These are phyloP conservation scores for Phytophthora kernoviae DNA, from an alignment of 352 stramenopile species.

Conservation along the genomic window DNA sequence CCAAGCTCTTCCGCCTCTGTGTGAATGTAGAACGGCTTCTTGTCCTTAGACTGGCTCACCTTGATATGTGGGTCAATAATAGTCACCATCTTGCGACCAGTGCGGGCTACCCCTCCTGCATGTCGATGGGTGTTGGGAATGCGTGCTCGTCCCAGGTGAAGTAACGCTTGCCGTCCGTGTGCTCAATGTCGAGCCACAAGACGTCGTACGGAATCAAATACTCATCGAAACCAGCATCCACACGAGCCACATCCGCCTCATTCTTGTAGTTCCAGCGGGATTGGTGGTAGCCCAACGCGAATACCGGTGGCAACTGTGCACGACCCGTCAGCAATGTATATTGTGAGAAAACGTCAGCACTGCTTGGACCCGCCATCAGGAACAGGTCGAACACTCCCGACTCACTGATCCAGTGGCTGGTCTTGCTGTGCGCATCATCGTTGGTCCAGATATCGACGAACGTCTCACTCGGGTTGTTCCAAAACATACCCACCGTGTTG, in stretches of 20 bases:
- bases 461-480: constrained; percentile 99
- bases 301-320: constrained; percentile 94
- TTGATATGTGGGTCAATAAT: constrained; percentile 99
- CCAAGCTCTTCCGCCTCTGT: constrained; percentile 81
- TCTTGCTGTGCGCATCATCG: constrained; percentile 50
- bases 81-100: constrained; percentile 98
- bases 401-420: constrained; percentile 95
- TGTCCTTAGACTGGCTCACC: constrained; percentile 83
- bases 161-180: constrained; percentile 98
- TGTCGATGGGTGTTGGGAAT: constrained; percentile 95
- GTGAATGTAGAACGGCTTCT: constrained; percentile 91
- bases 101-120: constrained; percentile 93
- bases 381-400: constrained; percentile 98
- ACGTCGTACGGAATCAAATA: constrained; percentile 99
- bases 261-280: constrained; percentile 99
- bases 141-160: constrained; percentile 97
- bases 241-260: constrained; percentile 93
- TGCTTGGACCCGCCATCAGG: constrained; percentile 91
- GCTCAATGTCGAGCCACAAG: constrained; percentile 99
- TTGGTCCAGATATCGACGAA: constrained; percentile 96
- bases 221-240: constrained; percentile 93
- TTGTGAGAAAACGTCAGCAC: constrained; percentile 86
- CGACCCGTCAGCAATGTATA: constrained; percentile 95
- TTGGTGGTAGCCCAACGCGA: constrained; percentile 98
- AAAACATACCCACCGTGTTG: constrained; percentile 96